These are phyloP conservation scores for Conoideocrella luteorostrata DNA, from an alignment of 2,329 filamentous ascomycete genomes.

Conservation along the genomic window DNA sequence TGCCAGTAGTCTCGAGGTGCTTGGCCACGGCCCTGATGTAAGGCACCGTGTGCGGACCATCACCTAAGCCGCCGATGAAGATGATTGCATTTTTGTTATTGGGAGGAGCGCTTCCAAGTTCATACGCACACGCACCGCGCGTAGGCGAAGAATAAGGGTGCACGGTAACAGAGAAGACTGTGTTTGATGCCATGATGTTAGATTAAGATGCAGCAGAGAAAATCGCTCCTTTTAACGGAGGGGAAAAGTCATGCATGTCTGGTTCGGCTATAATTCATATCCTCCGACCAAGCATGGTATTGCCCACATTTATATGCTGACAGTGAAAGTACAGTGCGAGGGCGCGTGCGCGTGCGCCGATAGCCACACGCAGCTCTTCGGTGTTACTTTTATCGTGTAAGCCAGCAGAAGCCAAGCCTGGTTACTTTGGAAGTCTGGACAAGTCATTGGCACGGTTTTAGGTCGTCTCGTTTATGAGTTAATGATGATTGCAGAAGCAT, in stretches of 20 bases:
- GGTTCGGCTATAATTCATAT: too few species aligned
- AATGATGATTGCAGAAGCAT: too few species aligned
- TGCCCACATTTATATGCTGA: too few species aligned
- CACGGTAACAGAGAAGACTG: conserved; percentile 36
- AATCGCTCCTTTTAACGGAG: not conserved
- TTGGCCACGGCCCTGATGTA: conserved; percentile 46
- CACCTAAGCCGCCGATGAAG: conserved; percentile 64
- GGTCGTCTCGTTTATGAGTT: too few species aligned
- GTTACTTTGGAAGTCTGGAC: too few species aligned
- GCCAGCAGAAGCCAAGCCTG: too few species aligned
- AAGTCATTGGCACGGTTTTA: too few species aligned
- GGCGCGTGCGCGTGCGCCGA: too few species aligned
- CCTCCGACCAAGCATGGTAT: too few species aligned
- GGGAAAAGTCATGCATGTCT: not conserved
- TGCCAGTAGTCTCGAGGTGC: conserved; percentile 28
- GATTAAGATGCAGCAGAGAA: not conserved
- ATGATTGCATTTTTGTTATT: conserved; percentile 57
- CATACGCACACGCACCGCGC: conserved; percentile 38
- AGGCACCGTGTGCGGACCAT: conserved; percentile 59
- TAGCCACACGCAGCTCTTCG: too few species aligned
- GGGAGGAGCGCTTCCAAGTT: conserved; percentile 33
- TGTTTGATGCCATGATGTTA: conserved; percentile 19
- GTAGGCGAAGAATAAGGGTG: conserved; percentile 39
- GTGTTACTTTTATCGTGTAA: too few species aligned
- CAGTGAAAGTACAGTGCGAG: too few species aligned